These are phyloP conservation scores for Kluyveromyces siamensis DNA, from an alignment of 805 yeast genomes.

Conservation along the genomic window DNA sequence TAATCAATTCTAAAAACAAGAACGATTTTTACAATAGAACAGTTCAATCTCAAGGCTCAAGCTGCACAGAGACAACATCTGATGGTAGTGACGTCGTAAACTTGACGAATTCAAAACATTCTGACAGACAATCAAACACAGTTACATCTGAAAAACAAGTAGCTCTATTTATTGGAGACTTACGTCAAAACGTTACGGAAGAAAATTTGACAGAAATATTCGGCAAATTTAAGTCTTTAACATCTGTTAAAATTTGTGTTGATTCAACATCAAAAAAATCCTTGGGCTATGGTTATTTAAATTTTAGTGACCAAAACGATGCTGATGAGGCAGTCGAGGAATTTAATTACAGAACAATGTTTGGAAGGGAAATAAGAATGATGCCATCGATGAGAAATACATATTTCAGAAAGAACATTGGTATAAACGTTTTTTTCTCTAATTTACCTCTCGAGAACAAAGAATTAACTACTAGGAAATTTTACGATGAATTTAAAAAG, in stretches of 20 bases:
- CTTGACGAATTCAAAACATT: neutral
- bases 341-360: constrained; percentile 40
- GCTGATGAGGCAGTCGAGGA: constrained; percentile 50
- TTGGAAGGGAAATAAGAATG: constrained; percentile 40
- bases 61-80: constrained; percentile 2
- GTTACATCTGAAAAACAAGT: constrained; percentile 7
- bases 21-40: neutral
- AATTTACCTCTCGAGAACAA: constrained; percentile 31
- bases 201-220: constrained; percentile 38
- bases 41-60: neutral
- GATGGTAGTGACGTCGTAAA: constrained; percentile 2
- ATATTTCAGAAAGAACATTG: constrained; percentile 33
- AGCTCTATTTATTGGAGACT: constrained; percentile 56
- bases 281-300: constrained; percentile 67
- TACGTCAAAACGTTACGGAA: constrained; percentile 43
- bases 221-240: constrained; percentile 34
- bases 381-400: constrained; percentile 46
- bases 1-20: neutral
- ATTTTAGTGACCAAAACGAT: constrained; percentile 40
- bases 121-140: neutral
- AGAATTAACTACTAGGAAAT: constrained; percentile 33
- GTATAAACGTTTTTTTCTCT: constrained; percentile 43
- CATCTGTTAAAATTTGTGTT: constrained; percentile 52
- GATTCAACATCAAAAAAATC: constrained; percentile 46
- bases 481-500: constrained; percentile 41